Percentiles rank a stretch among this genome's conserved stretches.
phyloP scores from a whole-genome alignment of 495 filamentous ascomycete genomes.

The Tuber melanosporum region DNA sequence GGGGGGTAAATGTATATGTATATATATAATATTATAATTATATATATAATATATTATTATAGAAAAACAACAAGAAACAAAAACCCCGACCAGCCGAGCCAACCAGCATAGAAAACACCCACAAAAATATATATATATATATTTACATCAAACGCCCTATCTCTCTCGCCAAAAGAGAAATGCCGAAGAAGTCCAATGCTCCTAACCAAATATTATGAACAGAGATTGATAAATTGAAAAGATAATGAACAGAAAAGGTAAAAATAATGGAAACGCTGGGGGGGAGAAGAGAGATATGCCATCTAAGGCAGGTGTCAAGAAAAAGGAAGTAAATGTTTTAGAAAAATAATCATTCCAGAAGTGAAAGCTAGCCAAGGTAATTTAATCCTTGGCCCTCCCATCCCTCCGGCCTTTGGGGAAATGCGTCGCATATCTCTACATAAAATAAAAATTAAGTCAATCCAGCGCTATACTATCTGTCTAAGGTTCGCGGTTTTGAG shows the following conservation, averaged over 20 bases:
- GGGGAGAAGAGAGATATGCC: constrained; percentile 10
- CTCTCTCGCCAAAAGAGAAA: constrained; percentile 25
- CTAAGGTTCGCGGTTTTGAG: constrained; percentile 39
- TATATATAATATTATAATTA: constrained; percentile 6
- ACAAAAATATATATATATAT: constrained; percentile 19
- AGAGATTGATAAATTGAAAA: constrained; percentile 26
- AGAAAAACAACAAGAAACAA: constrained; percentile 17
- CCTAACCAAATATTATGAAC: constrained; percentile 19
- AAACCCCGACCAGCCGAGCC: constrained; percentile 23
- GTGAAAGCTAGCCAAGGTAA: constrained; percentile 24
- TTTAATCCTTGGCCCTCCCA: constrained; percentile 11
- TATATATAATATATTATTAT: constrained; percentile 19
- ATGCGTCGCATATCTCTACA: constrained; percentile 14
- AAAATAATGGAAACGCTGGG: constrained; percentile 11
- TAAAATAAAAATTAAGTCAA: constrained; percentile 32
- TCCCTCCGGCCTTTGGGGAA: constrained; percentile 15
- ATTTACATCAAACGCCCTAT: constrained; percentile 31
- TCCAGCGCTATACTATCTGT: constrained; percentile 25
- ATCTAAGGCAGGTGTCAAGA: background rate
- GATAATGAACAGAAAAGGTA: constrained; percentile 13
- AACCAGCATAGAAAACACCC: constrained; percentile 1
- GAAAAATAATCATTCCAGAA: constrained; percentile 21
- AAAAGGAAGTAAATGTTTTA: constrained; percentile 22
- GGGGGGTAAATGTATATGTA: constrained; percentile 17
- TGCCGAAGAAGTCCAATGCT: constrained; percentile 25